Evolutionary conservation across 352 stramenopile species (phyloP), one percentile per base, ranked within the genome.

Genomic region (Thraustochytrium sp.): DNA sequence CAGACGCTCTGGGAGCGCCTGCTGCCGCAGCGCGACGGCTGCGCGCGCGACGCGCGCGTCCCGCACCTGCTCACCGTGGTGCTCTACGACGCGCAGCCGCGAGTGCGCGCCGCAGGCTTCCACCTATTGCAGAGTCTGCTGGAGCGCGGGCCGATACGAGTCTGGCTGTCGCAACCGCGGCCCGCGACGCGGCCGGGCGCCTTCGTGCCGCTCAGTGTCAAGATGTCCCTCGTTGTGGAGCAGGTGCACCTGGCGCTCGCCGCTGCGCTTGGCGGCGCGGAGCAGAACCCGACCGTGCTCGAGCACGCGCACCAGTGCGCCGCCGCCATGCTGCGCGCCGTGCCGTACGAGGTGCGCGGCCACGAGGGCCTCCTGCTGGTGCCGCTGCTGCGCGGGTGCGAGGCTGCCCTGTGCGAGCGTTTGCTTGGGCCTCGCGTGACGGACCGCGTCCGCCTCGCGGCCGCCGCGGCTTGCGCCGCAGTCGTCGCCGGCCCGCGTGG

Each of bases 101-200:
- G 53, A 18, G 68, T 63, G 13, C 42, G 68, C 8, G 23, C 44
- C 37, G 68, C 68, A 38, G 34, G 13, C 2, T 63, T 65, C 31
- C 48, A 29, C 13, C 5, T 44, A 9, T 11, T 80, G 31, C 3
- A 23, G 23, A 34, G 9, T 11, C 48, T 80, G 21, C 18, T 80
- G 9, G 51, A 23, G 13, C 63, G 76, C 68, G 38, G 44, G 5
- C 68, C 68, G 13, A 44, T 80, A 5, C 68, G 68, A 18, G 53
- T 80, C 18, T 80, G 68, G 68, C 68, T 80, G 18, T 80, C 68
- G 46, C 68, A 80, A 44, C 68, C 31, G 23, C 68, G 68, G 8
- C 36, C 37, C 31, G 36, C 62, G 11, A n/a, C 13, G 16, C 68
- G 64, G n/a, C 23, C 42, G 29, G 49, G 34, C 26, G 48, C 68